Evolutionary conservation across 2,329 filamentous ascomycete species (phyloP).

Genomic region (Hypoxylon sp.): DNA sequence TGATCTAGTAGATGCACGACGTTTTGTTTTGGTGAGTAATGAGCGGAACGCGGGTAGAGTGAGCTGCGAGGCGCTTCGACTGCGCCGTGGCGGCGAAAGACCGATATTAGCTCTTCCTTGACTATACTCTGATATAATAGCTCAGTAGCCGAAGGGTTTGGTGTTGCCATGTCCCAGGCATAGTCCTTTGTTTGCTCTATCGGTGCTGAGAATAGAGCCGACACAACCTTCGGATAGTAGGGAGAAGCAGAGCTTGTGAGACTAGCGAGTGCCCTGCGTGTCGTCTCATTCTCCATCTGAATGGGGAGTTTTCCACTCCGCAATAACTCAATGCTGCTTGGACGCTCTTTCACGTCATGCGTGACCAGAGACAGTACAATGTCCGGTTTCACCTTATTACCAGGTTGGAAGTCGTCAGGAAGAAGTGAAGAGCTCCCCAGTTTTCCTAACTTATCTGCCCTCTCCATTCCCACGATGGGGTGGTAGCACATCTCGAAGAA

Average conservation of each 20-base stretch:
- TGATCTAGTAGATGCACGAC: constrained; percentile 82
- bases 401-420: constrained; percentile 74
- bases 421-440: constrained; percentile 73
- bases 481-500: constrained; percentile 97
- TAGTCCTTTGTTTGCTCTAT: constrained; percentile 82
- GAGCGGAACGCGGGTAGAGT: constrained; percentile 81
- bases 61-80: constrained; percentile 78
- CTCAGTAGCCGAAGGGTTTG: constrained; percentile 63
- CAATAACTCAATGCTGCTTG: constrained; percentile 81
- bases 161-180: constrained; percentile 74
- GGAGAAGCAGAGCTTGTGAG: constrained; percentile 83
- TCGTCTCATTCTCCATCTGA: constrained; percentile 91
- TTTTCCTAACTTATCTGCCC: constrained; percentile 68
- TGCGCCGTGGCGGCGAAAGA: constrained; percentile 90
- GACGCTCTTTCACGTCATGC: constrained; percentile 82
- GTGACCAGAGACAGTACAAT: constrained; percentile 83
- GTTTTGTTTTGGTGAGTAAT: constrained; percentile 72
- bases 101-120: constrained; percentile 74
- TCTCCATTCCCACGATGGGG: constrained; percentile 69
- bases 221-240: constrained; percentile 88
- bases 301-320: constrained; percentile 87
- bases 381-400: constrained; percentile 75
- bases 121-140: constrained; percentile 76
- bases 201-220: constrained; percentile 80
- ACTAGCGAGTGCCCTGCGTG: constrained; percentile 81